Evolutionary conservation across 306 rosid species (phyloP), one percentile per base, ranked within the genome.

Genomic region (Cicer cuneatum): DNA sequence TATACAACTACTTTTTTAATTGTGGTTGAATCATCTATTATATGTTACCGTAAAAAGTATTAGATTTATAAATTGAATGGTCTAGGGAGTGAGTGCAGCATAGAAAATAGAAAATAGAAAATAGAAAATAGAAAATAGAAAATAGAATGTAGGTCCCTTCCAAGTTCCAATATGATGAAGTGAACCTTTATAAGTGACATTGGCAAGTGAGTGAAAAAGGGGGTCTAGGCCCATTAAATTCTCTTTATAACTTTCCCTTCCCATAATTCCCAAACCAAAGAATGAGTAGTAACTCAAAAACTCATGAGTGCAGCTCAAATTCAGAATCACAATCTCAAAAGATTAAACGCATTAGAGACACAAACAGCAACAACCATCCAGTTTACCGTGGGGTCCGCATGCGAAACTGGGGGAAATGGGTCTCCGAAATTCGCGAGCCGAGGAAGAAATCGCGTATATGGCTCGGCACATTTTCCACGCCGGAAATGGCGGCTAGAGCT

Each of bases 331-430:
- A 77, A 7, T 60, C 82, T 1, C 78, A 73, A 49, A 84, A 78
- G 45, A 35, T 38, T 19, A 93, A 89, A 48, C 86, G 90, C 14
- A 86, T 40, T 41, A 41, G 95, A 12, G 92, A 89, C 67, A 74
- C 93, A 6, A 78, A 89, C 64, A 74, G 92, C 7, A 78, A 75
- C 83, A 88, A 75, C 6, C 91, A 86, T 78, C 90, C 97, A 0
- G 69, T 83, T 13, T 95, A 92, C 73, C 76, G 98, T 0, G 99
- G 99, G 0, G 99, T 95, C 1, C 86, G 99, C 0, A 95, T 90
- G 99, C 59, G 99, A 1, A 92, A 78, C 21, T 95, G 99, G 99
- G 99, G 99, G 0, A 95, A 95, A 80, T 95, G 99, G 99, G 99
- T 95, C 9, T 95, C 99, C 0, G 99, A 95, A 85, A 95, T 95